Base-by-base conservation (phyloP, 2,329 filamentous ascomycete genomes). In the Sporothrix euskadiensis region DNA sequence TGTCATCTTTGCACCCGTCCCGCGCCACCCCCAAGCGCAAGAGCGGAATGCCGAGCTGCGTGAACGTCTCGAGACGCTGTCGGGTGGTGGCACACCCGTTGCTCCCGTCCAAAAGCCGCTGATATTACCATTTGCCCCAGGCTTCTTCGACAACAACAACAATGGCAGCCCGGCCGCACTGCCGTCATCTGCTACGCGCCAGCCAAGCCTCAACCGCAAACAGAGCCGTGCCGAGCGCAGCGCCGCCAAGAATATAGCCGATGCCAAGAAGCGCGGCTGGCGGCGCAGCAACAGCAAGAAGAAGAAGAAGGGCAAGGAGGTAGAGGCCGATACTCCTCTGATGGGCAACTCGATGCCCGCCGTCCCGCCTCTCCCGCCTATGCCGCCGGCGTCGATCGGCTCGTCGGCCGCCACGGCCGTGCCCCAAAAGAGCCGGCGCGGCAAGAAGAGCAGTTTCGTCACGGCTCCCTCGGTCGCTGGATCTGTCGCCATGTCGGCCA, bases 161-260 rank as follows among this genome's bases (percentile, higher is more conserved):
- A 30, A 8, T 39, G 12, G 35, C 14, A 44, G 22, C 7, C 80
- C 82, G 7, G 77, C 82, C 3, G 79, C 81, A 1, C 14, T 49
- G 6, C 44, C 44, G 10, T 81, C 83, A 7, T 76, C 79, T 5
- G 19, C 69, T 80, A 82, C 73, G 76, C 83, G 74, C 47, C 82
- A 82, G 59, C 79, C 83, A 0, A 84, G 83, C 57, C 79, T 88
- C 6, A 83, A 79, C 72, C 81, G 87, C 47, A 84, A 83, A 35
- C 83, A 83, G 52, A 89, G 88, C 77, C 84, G 88, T 56, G 88
- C 88, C 1, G 87, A 88, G 78, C 83, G 88, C 39, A 89, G 88
- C 73, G 88, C 88, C 6, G 85, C 88, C 10, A 89, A 87, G 80
- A 91, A 90, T 76, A 87, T 90, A 39, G 84, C 86, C 22, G 88